Conservation (phyloP, 2,329 filamentous ascomycete genomes). For the Fusarium nisikadoi region DNA sequence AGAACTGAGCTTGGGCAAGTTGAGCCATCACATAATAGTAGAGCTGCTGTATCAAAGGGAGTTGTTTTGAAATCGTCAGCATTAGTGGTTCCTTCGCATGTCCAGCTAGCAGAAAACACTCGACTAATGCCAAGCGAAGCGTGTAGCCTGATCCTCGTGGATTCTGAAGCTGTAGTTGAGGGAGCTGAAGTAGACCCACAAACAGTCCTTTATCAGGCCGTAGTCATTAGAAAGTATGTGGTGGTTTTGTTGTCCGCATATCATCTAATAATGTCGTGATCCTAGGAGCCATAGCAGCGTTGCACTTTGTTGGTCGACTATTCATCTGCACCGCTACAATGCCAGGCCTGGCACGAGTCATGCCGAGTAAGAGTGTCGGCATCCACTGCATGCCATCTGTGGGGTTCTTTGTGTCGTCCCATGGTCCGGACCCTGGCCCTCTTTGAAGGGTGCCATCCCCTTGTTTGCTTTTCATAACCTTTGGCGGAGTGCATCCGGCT, state of each 20-base stretch:
- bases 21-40: neutral
- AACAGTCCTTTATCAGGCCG: neutral
- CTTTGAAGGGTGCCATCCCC: neutral
- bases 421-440: neutral
- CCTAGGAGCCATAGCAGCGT: neutral
- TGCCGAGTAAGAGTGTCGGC: neutral
- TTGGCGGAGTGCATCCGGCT: neutral
- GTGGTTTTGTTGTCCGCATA: neutral
- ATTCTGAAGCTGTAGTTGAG: neutral
- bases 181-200: conserved; percentile 28
- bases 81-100: neutral
- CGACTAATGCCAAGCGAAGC: neutral
- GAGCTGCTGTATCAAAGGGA: neutral
- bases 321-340: neutral
- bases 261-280: neutral
- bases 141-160: neutral
- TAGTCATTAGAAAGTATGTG: neutral
- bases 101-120: neutral
- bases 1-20: neutral
- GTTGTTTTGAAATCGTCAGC: neutral
- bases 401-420: neutral
- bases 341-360: conserved; percentile 5
- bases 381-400: neutral
- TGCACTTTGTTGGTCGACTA: neutral
- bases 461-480: conserved; percentile 4